phyloP scores from a whole-genome alignment of 2,329 filamentous ascomycete species.

The Myriangium duriaei region DNA sequence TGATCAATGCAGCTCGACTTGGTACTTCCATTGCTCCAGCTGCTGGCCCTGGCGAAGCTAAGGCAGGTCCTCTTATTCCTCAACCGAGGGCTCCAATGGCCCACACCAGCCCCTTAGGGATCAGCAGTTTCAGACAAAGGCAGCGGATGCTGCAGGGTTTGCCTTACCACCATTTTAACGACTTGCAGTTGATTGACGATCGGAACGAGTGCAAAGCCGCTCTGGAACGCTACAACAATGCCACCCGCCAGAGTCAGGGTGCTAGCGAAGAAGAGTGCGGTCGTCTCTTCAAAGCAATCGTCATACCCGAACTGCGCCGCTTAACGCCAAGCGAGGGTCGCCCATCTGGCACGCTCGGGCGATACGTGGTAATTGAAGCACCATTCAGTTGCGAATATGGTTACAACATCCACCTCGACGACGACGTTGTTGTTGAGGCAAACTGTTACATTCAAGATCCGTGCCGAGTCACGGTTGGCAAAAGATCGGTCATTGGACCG shows the following conservation, averaged over 20 bases:
- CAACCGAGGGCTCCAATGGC: neutral
- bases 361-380: constrained; percentile 65
- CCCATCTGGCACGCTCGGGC: constrained; percentile 55
- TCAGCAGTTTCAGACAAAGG: constrained; percentile 34
- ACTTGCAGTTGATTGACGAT: constrained; percentile 62
- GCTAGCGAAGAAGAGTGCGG: constrained; percentile 52
- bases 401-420: constrained; percentile 82
- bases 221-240: constrained; percentile 77
- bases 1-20: constrained; percentile 5
- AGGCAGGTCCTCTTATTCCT: neutral
- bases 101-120: neutral
- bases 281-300: constrained; percentile 58
- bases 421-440: constrained; percentile 70
- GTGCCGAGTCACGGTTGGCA: constrained; percentile 69
- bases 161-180: constrained; percentile 65
- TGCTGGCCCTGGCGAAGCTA: neutral
- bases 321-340: constrained; percentile 29
- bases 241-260: constrained; percentile 60
- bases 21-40: constrained; percentile 7
- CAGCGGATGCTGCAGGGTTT: constrained; percentile 78
- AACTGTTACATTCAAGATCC: constrained; percentile 81
- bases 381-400: constrained; percentile 92
- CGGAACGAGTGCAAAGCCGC: constrained; percentile 73
- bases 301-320: constrained; percentile 44
- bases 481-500: constrained; percentile 57